Evolutionary conservation across 2,329 filamentous ascomycete genomes (phyloP).

Genomic region (Hymenoscyphus occultus): DNA sequence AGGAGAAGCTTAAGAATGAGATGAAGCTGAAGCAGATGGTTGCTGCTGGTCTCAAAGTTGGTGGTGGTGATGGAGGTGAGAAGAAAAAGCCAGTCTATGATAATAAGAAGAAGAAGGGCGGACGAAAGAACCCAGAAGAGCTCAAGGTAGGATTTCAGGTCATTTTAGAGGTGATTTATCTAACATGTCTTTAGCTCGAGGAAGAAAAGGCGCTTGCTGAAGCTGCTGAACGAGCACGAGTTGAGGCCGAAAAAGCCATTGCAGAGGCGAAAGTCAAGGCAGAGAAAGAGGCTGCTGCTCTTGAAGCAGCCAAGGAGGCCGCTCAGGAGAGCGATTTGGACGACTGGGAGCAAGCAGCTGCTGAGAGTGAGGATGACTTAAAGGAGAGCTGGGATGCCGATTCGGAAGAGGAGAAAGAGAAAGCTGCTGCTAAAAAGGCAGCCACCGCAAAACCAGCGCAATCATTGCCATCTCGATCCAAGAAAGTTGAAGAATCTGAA

Average conservation of each 20-base stretch:
- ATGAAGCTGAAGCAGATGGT: conserved; percentile 82
- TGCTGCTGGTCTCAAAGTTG: conserved; percentile 71
- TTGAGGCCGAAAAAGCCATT: conserved; percentile 64
- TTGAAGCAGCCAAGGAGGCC: conserved; percentile 52
- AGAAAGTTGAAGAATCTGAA: conserved; percentile 49
- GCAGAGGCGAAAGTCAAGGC: conserved; percentile 62
- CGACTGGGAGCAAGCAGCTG: conserved; percentile 85
- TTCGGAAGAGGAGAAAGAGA: conserved; percentile 62
- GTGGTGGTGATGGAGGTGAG: conserved; percentile 51
- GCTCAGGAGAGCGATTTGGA: conserved; percentile 61
- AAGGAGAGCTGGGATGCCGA: conserved; percentile 97
- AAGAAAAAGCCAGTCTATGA: conserved; percentile 73
- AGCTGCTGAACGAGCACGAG: conserved; percentile 67
- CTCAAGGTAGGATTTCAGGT: conserved; percentile 46
- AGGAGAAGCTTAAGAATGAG: conserved; percentile 76
- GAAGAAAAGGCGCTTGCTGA: conserved; percentile 77
- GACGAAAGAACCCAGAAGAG: conserved; percentile 48
- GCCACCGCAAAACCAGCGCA: conserved; percentile 23
- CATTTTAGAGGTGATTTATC: background rate
- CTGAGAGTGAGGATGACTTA: conserved; percentile 70
- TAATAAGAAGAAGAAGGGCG: conserved; percentile 71
- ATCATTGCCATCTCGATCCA: conserved; percentile 24
- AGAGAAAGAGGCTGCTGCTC: conserved; percentile 55
- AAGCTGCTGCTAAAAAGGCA: conserved; percentile 35
- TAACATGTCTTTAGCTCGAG: conserved; percentile 52